Evolutionary conservation across 345 rosid genomes (phyloP), one percentile per base, ranked within the genome.

Genomic region (Firmiana major): DNA sequence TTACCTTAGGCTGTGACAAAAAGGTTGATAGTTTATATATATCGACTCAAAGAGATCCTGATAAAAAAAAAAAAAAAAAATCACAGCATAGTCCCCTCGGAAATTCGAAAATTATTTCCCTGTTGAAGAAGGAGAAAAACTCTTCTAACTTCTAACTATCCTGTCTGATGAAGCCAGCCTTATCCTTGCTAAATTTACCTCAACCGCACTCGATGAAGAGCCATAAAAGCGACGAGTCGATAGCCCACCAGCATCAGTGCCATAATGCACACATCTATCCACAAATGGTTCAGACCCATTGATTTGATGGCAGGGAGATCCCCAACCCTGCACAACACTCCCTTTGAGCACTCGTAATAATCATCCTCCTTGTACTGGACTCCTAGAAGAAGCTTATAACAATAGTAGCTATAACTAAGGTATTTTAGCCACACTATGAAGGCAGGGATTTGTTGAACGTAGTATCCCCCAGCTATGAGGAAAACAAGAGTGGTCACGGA

Each of bases 351-450:
- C 80, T 92, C 97, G 40, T 96, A 96, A 51, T 66, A 82, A 45
- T 93, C 98, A 12, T 91, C 88, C 51, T 85, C 89, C 15, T 77
- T 81, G 94, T 91, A 96, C 36, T 96, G 98, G 68, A 96, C 93
- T 60, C 98, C 99, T 15, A 96, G 91, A 65, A 96, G 99, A 72
- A 96, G 97, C 89, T 89, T 91, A 90, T 91, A 96, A 65, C 97
- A 91, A 84, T 96, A 96, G 86, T 93, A 96, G 87, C 99, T 96
- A 13, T 96, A 96, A 82, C 99, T 96, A 73, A 96, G 77, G 81
- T 96, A 96, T 86, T 96, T 96, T 24, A 96, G 94, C 99, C 99
- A 96, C 3, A 88, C 93, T 26, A 96, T 96, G 85, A 96, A 96
- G 0, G 94, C 79, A 7, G 99, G 99, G 79, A 96, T 96, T 28